phyloP scores from a whole-genome alignment of 2,329 filamentous ascomycete genomes.

The Hypoxylon rubiginosum region DNA sequence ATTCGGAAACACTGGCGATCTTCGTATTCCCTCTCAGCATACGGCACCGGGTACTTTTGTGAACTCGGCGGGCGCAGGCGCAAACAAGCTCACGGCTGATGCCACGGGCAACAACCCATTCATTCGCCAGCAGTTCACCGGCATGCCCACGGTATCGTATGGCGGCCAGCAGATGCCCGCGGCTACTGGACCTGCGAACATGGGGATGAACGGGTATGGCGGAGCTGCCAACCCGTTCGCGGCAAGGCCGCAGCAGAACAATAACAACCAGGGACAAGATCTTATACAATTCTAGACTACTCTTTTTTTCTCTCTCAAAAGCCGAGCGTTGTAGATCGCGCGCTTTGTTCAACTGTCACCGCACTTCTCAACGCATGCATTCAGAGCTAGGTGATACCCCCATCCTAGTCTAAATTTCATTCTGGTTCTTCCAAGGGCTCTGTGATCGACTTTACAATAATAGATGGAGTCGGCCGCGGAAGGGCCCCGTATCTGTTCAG shows the following conservation, averaged over 20 bases:
- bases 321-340: constrained; percentile 27
- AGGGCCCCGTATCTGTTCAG: constrained; percentile 24
- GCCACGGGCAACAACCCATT: constrained; percentile 93
- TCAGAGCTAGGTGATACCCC: constrained; percentile 36
- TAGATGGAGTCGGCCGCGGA: constrained; percentile 25
- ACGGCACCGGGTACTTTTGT: constrained; percentile 96
- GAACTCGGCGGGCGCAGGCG: constrained; percentile 90
- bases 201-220: constrained; percentile 67
- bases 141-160: constrained; percentile 74
- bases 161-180: constrained; percentile 64
- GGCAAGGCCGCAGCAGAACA: constrained; percentile 63
- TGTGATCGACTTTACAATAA: constrained; percentile 23
- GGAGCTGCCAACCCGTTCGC: constrained; percentile 69
- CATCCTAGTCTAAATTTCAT: constrained; percentile 25
- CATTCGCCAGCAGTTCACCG: constrained; percentile 84
- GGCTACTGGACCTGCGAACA: constrained; percentile 69
- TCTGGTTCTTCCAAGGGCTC: constrained; percentile 17
- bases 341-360: constrained; percentile 18
- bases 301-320: constrained; percentile 5
- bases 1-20: constrained; percentile 95
- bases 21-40: constrained; percentile 95
- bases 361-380: constrained; percentile 27
- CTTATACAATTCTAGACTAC: constrained; percentile 71
- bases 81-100: constrained; percentile 75
- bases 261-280: constrained; percentile 65